phyloP scores from a whole-genome alignment of 2,329 filamentous ascomycete species.

The Metarhizium guizhouense region DNA sequence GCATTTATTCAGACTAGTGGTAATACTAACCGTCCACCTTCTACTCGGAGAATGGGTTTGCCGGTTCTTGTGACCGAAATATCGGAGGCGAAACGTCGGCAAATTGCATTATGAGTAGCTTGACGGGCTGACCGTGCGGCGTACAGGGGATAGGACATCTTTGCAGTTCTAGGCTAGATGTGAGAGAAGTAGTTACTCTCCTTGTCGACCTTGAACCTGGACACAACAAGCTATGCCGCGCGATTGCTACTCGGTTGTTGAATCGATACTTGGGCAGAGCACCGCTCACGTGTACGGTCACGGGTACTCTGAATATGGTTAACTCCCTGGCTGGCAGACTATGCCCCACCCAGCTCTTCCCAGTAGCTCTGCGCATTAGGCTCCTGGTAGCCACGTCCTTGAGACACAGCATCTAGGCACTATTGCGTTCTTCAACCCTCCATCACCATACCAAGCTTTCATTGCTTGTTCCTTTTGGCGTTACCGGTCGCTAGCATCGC shows the following conservation, averaged over 20 bases:
- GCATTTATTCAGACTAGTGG: conserved; percentile 13
- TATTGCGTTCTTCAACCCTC: not conserved
- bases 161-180: conserved; percentile 17
- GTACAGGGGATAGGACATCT: conserved; percentile 49
- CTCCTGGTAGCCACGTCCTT: no score
- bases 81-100: conserved; percentile 60
- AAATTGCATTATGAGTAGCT: conserved; percentile 36
- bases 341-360: not conserved
- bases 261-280: not conserved
- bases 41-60: conserved; percentile 82
- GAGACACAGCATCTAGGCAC: not conserved
- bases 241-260: not conserved
- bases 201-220: not conserved
- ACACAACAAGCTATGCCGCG: not conserved
- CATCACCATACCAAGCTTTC: not conserved
- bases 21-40: conserved; percentile 72
- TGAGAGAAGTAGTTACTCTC: not conserved
- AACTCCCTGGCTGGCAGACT: not conserved
- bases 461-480: not conserved
- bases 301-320: not conserved
- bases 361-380: no score
- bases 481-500: not conserved
- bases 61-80: conserved; percentile 90
- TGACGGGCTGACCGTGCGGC: conserved; percentile 44
- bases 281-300: not conserved